These are phyloP conservation scores for Ilex asprella DNA, from an alignment of 257 asterid genomes.

Conservation along the genomic window DNA sequence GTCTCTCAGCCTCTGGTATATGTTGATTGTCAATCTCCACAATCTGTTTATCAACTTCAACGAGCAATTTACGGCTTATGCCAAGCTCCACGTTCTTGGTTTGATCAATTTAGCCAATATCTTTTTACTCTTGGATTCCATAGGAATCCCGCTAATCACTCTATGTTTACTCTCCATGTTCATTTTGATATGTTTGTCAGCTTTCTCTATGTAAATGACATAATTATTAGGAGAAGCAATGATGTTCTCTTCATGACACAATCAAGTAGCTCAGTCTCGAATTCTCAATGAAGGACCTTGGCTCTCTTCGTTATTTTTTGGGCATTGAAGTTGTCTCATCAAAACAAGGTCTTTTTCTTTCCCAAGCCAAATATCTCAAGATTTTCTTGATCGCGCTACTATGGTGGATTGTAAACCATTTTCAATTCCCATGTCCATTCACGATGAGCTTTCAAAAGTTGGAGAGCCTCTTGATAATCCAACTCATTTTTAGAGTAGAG, in stretches of 20 bases:
- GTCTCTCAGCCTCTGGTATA: background rate
- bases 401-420: background rate
- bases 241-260: background rate
- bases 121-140: too few species aligned
- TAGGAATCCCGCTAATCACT: too few species aligned
- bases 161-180: too few species aligned
- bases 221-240: background rate
- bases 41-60: too few species aligned
- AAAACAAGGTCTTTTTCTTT: background rate
- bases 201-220: background rate
- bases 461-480: background rate
- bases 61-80: too few species aligned
- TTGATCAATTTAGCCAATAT: too few species aligned
- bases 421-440: background rate
- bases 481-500: background rate
- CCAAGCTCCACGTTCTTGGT: too few species aligned
- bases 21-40: background rate
- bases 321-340: background rate
- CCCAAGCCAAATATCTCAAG: background rate
- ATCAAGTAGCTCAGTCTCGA: background rate
- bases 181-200: too few species aligned
- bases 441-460: background rate
- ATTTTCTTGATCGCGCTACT: background rate
- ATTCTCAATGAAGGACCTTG: background rate
- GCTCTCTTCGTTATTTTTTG: background rate